Evolutionary conservation across 176 grass and related monocot genomes (phyloP).

Genomic region (Cenchrus purpureus): DNA sequence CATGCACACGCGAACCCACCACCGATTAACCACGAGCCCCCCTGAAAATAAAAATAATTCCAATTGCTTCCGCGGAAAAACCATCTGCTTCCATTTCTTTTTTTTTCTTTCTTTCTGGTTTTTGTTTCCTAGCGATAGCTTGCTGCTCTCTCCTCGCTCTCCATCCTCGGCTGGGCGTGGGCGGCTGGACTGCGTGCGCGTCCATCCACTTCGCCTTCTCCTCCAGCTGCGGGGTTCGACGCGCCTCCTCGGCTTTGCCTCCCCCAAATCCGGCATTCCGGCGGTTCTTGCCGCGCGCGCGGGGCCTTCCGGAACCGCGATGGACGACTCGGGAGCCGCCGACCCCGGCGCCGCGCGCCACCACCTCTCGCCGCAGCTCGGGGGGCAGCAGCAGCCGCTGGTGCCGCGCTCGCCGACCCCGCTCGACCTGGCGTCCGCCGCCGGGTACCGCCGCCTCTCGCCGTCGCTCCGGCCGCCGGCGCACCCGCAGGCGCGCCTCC

Average conservation of each 20-base stretch:
- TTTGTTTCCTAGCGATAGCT: constrained; percentile 30
- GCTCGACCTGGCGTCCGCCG: constrained; percentile 43
- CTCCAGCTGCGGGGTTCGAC: constrained; percentile 1
- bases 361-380: constrained; percentile 40
- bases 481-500: constrained; percentile 53
- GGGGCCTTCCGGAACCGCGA: background rate
- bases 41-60: background rate
- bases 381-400: constrained; percentile 40
- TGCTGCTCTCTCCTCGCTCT: constrained; percentile 4
- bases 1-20: constrained; percentile 55
- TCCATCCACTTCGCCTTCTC: constrained; percentile 32
- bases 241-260: background rate
- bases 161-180: constrained; percentile 13
- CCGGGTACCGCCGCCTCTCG: constrained; percentile 46
- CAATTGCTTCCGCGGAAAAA: constrained; percentile 13
- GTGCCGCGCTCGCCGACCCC: constrained; percentile 55
- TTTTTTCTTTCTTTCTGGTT: background rate
- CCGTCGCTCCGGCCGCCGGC: constrained; percentile 48
- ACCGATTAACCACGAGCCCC: background rate
- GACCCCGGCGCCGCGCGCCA: constrained; percentile 37
- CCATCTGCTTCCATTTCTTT: no score
- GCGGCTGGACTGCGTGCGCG: background rate
- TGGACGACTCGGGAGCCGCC: constrained; percentile 39
- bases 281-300: background rate
- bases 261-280: constrained; percentile 40